These are phyloP conservation scores for Candida golubevii DNA, from an alignment of 805 yeast species.

Conservation along the genomic window DNA sequence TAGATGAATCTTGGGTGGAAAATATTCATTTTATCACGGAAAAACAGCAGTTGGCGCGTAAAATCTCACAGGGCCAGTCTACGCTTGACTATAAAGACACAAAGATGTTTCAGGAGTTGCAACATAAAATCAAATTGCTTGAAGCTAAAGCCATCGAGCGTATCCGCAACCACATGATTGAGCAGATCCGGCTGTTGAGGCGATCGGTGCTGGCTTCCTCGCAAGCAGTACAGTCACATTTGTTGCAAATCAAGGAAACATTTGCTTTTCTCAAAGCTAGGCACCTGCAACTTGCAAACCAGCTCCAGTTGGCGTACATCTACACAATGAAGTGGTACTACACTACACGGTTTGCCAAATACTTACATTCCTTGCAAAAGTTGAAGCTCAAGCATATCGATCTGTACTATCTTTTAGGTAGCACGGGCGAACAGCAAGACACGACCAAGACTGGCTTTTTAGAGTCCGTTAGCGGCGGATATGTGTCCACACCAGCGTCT, in stretches of 20 bases:
- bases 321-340: slow-evolving; percentile 95
- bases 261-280: slow-evolving; percentile 52
- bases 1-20: slow-evolving; percentile 63
- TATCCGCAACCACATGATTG: slow-evolving; percentile 63
- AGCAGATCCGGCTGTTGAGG: slow-evolving; percentile 64
- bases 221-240: slow-evolving; percentile 64
- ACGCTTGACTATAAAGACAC: slow-evolving; percentile 18
- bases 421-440: slow-evolving; percentile 20
- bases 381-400: slow-evolving; percentile 55
- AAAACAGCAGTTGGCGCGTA: slow-evolving; percentile 49
- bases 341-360: slow-evolving; percentile 68
- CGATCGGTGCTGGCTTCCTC: slow-evolving; percentile 55
- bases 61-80: slow-evolving; percentile 7
- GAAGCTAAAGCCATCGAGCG: slow-evolving; percentile 67
- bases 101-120: slow-evolving; percentile 26
- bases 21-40: slow-evolving; percentile 55
- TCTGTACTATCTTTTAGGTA: slow-evolving; percentile 52
- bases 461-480: slow-evolving; percentile 8
- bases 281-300: slow-evolving; percentile 61
- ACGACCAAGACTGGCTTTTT: slow-evolving; percentile 12
- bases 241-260: slow-evolving; percentile 60
- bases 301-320: slow-evolving; percentile 73
- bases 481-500: neutral
- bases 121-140: slow-evolving; percentile 45
- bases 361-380: slow-evolving; percentile 66